phyloP scores from a whole-genome alignment of 768 basidiomycete genomes.

The Antrodiella citrinella region DNA sequence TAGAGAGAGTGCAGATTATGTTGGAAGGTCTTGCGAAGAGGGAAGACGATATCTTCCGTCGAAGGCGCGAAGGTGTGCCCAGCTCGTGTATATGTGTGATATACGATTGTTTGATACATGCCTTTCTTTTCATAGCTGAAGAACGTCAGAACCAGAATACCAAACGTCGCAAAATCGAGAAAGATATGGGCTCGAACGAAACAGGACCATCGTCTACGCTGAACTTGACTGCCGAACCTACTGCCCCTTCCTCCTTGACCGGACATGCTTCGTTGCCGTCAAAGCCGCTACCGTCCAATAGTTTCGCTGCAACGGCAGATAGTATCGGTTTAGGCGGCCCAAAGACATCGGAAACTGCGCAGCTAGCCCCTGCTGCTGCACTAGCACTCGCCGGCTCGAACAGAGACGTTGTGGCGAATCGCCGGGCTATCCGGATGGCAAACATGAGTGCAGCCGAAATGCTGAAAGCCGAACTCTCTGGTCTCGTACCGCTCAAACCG shows the following conservation, averaged over 20 bases:
- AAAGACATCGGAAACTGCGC: constrained; percentile 47
- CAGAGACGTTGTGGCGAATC: constrained; percentile 82
- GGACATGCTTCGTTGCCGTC: constrained; percentile 55
- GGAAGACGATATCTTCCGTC: constrained; percentile 94
- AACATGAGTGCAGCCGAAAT: constrained; percentile 95
- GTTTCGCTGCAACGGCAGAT: constrained; percentile 71
- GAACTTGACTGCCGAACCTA: constrained; percentile 38
- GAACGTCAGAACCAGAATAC: constrained; percentile 88
- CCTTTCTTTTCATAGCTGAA: constrained; percentile 53
- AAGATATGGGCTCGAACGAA: constrained; percentile 23
- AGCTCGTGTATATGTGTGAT: background rate
- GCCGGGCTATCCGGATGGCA: constrained; percentile 86
- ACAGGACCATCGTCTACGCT: constrained; percentile 41
- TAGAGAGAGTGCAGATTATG: constrained; percentile 85
- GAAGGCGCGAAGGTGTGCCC: constrained; percentile 74
- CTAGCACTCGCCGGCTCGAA: constrained; percentile 83
- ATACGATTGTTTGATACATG: background rate
- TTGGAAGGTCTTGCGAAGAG: constrained; percentile 89
- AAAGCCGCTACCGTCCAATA: constrained; percentile 52
- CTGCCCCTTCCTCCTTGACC: constrained; percentile 26
- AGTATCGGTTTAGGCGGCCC: constrained; percentile 68
- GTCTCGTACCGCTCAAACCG: constrained; percentile 34
- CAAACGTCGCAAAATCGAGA: constrained; percentile 76
- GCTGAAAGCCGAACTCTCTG: constrained; percentile 82
- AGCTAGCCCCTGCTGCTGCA: constrained; percentile 50